These are phyloP conservation scores for Chlorella sp. DNA, from an alignment of 139 green algal genomes.

Conservation along the genomic window DNA sequence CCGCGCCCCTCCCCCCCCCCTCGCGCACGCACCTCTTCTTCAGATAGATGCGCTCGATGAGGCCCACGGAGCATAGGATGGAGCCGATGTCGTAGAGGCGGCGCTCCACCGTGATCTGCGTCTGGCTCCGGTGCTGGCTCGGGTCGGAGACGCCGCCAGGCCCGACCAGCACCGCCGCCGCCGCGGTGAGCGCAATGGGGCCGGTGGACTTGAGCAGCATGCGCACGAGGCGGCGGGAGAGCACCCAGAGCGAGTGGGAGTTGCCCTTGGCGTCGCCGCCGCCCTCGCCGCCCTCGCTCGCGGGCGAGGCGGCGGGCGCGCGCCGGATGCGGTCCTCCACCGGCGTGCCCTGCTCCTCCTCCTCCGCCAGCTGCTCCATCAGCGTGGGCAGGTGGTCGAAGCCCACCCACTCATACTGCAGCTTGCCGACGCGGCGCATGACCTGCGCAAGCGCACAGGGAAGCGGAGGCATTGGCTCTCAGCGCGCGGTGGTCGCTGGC, in stretches of 20 bases:
- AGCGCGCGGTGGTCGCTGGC: background rate
- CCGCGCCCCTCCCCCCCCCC: background rate
- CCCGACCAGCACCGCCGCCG: constrained; percentile 37
- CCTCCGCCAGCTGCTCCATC: constrained; percentile 40
- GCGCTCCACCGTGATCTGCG: constrained; percentile 59
- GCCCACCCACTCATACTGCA: constrained; percentile 55
- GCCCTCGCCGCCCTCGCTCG: constrained; percentile 24
- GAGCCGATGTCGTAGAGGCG: constrained; percentile 65
- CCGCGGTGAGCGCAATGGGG: constrained; percentile 38
- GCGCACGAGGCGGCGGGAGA: constrained; percentile 46
- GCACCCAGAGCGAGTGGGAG: constrained; percentile 49
- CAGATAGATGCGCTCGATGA: constrained; percentile 55
- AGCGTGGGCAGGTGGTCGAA: constrained; percentile 49
- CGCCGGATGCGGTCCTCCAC: constrained; percentile 34
- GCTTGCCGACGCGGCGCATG: constrained; percentile 49
- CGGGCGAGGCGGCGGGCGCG: constrained; percentile 14
- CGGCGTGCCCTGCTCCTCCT: constrained; percentile 28
- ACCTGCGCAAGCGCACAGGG: constrained; percentile 15
- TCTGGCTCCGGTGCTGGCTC: constrained; percentile 38
- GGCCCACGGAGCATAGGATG: constrained; percentile 51
- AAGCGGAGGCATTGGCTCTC: background rate
- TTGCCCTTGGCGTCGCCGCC: constrained; percentile 21
- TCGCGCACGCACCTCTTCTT: constrained; percentile 42
- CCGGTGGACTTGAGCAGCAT: constrained; percentile 46
- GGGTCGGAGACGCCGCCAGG: constrained; percentile 24